Base-by-base conservation (phyloP, 495 filamentous ascomycete genomes). In the Podospora australis region DNA sequence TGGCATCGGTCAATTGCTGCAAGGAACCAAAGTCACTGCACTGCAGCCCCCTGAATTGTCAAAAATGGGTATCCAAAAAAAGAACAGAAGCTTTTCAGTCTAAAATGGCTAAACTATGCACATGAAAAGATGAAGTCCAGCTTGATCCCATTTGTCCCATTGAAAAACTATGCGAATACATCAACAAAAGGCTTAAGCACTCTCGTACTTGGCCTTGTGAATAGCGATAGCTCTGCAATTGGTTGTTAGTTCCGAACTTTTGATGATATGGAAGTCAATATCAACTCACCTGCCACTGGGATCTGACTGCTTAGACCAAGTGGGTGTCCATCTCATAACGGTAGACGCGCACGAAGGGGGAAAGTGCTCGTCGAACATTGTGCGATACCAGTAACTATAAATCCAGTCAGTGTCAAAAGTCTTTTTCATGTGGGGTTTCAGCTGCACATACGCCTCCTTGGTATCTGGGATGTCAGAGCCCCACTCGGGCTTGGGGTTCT, bases 301-400 rank as follows among this genome's bases (percentile, higher is more conserved):
- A 65, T 98, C 92, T 14, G 79, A 87, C 79, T 95, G 88, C 61
- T 96, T 89, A 22, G 86, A 89, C 92, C 92, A 98, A 20, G 83
- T 97, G n/a, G 92, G 92, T 40, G 83, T 90, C 92, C 92, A 98
- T 50, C 94, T 78, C 87, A 88, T 86, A 34, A 98, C 92, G 28
- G 94, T 97, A 17, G 76, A 79, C 21, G 94, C 92, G 67, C 90
- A 96, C 59, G 85, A 83, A 20, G 83, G 73, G 30, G 94, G 94
- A 79, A 97, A 98, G 68, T 88, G 90, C 76, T 98, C 92, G 65
- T 98, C 92, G 64, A 97, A 98, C 89, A 98, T 97, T 59, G 63
- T 70, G 54, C 92, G 83, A 74, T 98, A 98, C 94, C 92, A 97
- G 75, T 96, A 95, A n/a, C n/a, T n/a, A n/a, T n/a, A n/a, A n/a